Evolutionary conservation across 768 basidiomycete species (phyloP).

Genomic region (Collybia sp.): DNA sequence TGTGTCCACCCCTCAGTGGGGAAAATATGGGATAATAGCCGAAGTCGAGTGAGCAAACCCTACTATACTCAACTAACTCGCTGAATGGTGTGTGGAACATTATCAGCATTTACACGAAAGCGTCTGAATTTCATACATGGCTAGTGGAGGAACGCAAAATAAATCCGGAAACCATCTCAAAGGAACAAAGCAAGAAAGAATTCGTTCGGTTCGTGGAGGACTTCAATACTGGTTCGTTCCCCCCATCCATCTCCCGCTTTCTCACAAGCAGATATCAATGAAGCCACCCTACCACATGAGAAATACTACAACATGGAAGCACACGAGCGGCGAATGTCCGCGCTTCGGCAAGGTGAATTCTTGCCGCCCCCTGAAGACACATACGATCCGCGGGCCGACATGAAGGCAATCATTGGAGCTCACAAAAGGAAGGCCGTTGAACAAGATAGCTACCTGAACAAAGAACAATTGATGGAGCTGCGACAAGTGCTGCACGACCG

Average conservation of each 20-base stretch:
- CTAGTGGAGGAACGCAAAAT: constrained; percentile 88
- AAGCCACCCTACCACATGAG: constrained; percentile 90
- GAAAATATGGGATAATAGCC: constrained; percentile 83
- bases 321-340: constrained; percentile 81
- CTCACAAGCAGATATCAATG: not conserved
- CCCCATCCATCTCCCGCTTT: not conserved
- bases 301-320: constrained; percentile 92
- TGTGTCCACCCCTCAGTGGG: constrained; percentile 70
- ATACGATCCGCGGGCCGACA: constrained; percentile 83
- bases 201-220: constrained; percentile 82
- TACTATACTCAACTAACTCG: not conserved
- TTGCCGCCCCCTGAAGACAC: constrained; percentile 64
- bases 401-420: constrained; percentile 67
- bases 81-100: constrained; percentile 1
- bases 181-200: constrained; percentile 83
- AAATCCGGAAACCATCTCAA: constrained; percentile 85
- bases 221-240: constrained; percentile 65
- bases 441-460: constrained; percentile 69
- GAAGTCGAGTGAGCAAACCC: constrained; percentile 67
- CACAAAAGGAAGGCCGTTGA: constrained; percentile 68
- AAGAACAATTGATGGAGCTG: constrained; percentile 78
- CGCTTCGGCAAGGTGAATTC: constrained; percentile 79
- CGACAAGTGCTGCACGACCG: constrained; percentile 84
- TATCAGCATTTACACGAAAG: constrained; percentile 73
- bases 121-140: constrained; percentile 88